Evolutionary conservation across 495 filamentous ascomycete species (phyloP).

Genomic region (Lophiotrema nucula): DNA sequence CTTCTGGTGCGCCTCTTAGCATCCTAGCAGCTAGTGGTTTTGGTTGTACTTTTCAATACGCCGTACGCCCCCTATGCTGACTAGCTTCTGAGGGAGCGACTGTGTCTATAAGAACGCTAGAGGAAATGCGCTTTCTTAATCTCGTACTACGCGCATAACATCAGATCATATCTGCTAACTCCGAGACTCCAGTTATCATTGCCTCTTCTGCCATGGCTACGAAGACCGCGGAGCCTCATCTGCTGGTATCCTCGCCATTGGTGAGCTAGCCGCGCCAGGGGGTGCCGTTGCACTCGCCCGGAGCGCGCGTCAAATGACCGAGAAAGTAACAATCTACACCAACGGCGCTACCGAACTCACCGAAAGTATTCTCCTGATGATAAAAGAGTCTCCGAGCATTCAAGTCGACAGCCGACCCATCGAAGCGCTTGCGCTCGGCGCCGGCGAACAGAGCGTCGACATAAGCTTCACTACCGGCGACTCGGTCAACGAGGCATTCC

Average conservation of each 20-base stretch:
- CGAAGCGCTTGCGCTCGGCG: not conserved
- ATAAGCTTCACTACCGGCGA: not conserved
- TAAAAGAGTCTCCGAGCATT: not conserved
- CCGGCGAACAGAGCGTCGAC: not conserved
- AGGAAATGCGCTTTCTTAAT: no score
- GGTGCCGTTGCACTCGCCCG: conserved; percentile 1
- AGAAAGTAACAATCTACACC: conserved; percentile 26
- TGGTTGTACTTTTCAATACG: no score
- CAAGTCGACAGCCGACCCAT: not conserved
- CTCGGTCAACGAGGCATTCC: not conserved
- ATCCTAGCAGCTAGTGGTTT: no score
- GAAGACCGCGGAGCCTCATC: conserved; percentile 9
- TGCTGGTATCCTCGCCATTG: conserved; percentile 22
- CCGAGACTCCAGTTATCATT: no score
- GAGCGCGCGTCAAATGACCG: not conserved
- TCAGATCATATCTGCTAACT: no score
- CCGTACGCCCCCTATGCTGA: no score
- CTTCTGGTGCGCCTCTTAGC: no score
- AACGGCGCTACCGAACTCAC: conserved; percentile 14
- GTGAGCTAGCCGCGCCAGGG: not conserved
- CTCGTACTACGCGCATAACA: no score
- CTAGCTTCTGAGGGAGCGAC: no score
- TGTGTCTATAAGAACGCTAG: no score
- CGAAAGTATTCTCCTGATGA: not conserved
- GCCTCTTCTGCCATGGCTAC: conserved; percentile 21